Base-by-base conservation (phyloP, 164 flowering plant genomes). In the Warburgia ugandensis region DNA sequence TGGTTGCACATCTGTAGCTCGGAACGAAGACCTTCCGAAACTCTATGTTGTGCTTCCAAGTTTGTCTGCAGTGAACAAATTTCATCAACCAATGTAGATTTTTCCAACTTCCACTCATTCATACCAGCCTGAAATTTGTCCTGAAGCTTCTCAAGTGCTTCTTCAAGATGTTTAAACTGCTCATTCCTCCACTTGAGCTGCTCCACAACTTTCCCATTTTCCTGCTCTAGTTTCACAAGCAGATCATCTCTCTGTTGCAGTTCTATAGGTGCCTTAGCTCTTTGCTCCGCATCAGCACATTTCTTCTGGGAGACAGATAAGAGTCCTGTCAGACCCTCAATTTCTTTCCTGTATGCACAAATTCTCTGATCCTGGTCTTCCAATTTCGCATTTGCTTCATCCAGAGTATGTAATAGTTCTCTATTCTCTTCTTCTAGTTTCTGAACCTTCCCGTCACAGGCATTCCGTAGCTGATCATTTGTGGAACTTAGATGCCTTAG, bases 181-280 rank as follows among this genome's bases (percentile, higher is more conserved):
- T 84, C 94, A 28, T 61, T 73, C 77, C 74, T 84, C 86, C 84
- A 77, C 52, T 79, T 81, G n/a, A 81, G 63, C 68, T 72, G 56
- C 22, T 74, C 79, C 54, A 63, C 66, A 3, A 71, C 48, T 45
- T 68, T 63, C 21, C 59, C 49, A 1, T 66, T 55, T 54, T 75
- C 74, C 40, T 70, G 75, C 59, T 79, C 88, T 40, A 74, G 45
- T 23, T 61, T 48, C 27, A 31, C 23, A 17, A 76, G 29, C 36
- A 68, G 16, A 52, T 62, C 74, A 36, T 72, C 79, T 63, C 74
- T 73, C 44, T 46, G 58, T 40, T 61, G 68, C 55, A 70, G 32
- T 44, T 79, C 79, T 41, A 56, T 61, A 21, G 64, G 37, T 13
- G 48, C 57, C 41, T 50, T 54, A 6, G 68, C 68, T 32, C 37